Conservation (phyloP, 2,329 filamentous ascomycete genomes). For the Penicillium sp. region DNA sequence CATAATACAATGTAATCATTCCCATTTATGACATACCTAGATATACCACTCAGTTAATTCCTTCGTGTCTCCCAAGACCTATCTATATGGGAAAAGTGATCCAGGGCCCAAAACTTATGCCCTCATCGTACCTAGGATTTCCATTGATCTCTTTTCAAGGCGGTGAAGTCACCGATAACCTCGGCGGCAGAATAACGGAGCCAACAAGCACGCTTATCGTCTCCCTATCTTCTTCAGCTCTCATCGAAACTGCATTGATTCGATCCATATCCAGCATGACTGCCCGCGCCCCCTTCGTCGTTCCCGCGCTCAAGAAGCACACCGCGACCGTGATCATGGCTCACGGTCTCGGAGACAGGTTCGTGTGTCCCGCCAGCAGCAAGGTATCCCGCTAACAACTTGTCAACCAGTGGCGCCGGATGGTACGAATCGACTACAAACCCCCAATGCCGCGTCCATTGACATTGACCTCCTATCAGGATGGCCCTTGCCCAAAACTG, state of each 20-base stretch:
- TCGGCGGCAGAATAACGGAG: slow-evolving; percentile 25
- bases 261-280: slow-evolving; percentile 36
- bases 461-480: slow-evolving; percentile 37
- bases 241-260: background rate
- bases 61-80: background rate
- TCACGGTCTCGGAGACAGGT: slow-evolving; percentile 90
- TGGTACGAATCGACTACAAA: slow-evolving; percentile 33
- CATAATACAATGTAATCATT: background rate
- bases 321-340: slow-evolving; percentile 93
- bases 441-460: background rate
- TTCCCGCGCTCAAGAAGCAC: slow-evolving; percentile 75
- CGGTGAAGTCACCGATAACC: slow-evolving; percentile 20
- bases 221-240: background rate
- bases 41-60: background rate
- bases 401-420: slow-evolving; percentile 43
- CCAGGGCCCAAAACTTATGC: too few relatives aligned
- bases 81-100: too few relatives aligned
- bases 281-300: slow-evolving; percentile 57
- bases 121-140: background rate
- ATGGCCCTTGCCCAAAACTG: slow-evolving; percentile 80
- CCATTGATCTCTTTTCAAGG: slow-evolving; percentile 2
- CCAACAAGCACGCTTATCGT: slow-evolving; percentile 2
- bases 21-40: background rate
- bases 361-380: slow-evolving; percentile 18
- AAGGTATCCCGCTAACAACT: slow-evolving; percentile 1